phyloP scores from a whole-genome alignment of 768 basidiomycete genomes.

The button mushroom (Agaricus bisporus) region DNA sequence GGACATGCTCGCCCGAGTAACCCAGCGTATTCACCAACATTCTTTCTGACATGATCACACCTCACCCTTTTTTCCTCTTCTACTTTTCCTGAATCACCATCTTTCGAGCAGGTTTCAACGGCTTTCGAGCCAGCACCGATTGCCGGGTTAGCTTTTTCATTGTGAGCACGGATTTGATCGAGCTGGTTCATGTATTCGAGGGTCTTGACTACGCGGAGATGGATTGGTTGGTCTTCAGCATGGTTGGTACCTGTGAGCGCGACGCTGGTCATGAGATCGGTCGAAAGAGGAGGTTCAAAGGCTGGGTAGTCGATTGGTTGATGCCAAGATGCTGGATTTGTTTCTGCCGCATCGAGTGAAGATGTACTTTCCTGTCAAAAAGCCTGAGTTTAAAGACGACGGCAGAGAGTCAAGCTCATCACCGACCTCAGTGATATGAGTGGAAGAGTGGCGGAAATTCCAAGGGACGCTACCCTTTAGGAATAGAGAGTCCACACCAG shows the following conservation, averaged over 20 bases:
- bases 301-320: slow-evolving; percentile 81
- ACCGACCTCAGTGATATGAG: slow-evolving; percentile 23
- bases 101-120: slow-evolving; percentile 19
- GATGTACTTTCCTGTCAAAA: slow-evolving; percentile 16
- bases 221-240: slow-evolving; percentile 92
- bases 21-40: slow-evolving; percentile 78
- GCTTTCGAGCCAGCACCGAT: slow-evolving; percentile 25
- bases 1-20: slow-evolving; percentile 88
- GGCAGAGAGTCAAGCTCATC: slow-evolving; percentile 14
- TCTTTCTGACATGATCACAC: slow-evolving; percentile 64
- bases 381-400: background rate
- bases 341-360: slow-evolving; percentile 62
- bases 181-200: slow-evolving; percentile 21
- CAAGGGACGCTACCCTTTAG: slow-evolving; percentile 84
- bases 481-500: slow-evolving; percentile 81
- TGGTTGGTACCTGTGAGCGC: slow-evolving; percentile 93
- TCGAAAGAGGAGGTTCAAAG: slow-evolving; percentile 85
- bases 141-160: slow-evolving; percentile 17
- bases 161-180: slow-evolving; percentile 12
- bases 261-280: slow-evolving; percentile 88
- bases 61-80: slow-evolving; percentile 39
- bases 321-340: slow-evolving; percentile 57
- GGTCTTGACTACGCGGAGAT: slow-evolving; percentile 61
- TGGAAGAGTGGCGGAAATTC: slow-evolving; percentile 72
- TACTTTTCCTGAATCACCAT: slow-evolving; percentile 15